A percentile compares a stretch with the other conserved stretches of the same genome.
phyloP scores from a whole-genome alignment of 164 flowering plant genomes.

The grape (Vitis vinifera) region DNA sequence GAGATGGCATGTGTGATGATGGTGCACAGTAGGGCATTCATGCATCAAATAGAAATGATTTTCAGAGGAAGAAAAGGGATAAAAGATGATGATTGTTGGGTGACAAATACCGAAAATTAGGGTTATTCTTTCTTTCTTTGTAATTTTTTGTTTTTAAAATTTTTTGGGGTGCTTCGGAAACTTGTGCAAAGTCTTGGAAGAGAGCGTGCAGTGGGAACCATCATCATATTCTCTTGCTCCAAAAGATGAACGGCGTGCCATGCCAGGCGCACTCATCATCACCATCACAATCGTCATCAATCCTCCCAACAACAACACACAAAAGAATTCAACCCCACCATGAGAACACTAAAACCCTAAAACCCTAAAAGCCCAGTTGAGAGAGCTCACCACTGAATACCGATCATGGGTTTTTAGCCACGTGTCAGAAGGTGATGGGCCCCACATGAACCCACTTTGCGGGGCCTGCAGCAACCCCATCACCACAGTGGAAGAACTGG shows the following conservation, averaged over 20 bases:
- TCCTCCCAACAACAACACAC: neutral
- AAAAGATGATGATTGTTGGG: conserved; percentile 34
- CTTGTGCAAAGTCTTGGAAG: conserved; percentile 18
- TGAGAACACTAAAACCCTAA: neutral
- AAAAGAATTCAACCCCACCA: conserved; percentile 15
- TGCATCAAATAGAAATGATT: neutral
- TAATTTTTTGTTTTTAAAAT: neutral
- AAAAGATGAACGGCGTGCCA: conserved; percentile 54
- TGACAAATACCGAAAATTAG: conserved; percentile 21
- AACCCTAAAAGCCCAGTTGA: too few relatives aligned
- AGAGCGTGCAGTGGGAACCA: conserved; percentile 50
- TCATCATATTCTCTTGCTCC: conserved; percentile 44
- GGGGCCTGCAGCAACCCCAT: neutral
- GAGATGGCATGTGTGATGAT: neutral
- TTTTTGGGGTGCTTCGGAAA: neutral
- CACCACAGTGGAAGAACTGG: neutral
- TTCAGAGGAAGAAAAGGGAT: conserved; percentile 9
- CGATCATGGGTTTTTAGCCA: neutral
- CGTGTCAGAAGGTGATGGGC: conserved; percentile 9
- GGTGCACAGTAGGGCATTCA: neutral
- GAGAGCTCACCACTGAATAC: too few relatives aligned
- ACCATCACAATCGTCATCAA: conserved; percentile 30
- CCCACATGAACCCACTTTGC: neutral
- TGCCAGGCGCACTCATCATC: conserved; percentile 45
- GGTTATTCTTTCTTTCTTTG: conserved; percentile 9